These are phyloP conservation scores for Botrytis tulipae DNA, from an alignment of 2,329 filamentous ascomycete genomes.

Conservation along the genomic window DNA sequence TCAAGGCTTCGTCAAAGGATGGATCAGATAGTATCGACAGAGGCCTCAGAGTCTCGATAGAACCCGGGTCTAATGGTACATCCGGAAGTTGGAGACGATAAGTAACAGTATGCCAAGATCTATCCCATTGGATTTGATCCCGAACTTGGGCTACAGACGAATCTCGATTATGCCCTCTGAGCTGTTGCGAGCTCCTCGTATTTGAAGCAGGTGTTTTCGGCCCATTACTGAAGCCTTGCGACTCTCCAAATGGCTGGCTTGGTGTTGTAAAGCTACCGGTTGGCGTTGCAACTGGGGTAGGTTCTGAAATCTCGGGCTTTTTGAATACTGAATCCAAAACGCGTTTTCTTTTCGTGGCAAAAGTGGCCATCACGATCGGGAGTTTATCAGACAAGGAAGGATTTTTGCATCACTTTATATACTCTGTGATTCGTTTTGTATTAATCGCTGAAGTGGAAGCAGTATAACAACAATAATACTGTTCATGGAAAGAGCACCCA, in stretches of 20 bases:
- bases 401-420: background rate
- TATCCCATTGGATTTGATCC: slow-evolving; percentile 56
- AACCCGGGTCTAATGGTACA: slow-evolving; percentile 47
- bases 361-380: slow-evolving; percentile 11
- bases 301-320: slow-evolving; percentile 32
- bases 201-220: slow-evolving; percentile 8
- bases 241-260: slow-evolving; percentile 33
- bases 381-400: background rate
- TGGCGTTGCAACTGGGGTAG: slow-evolving; percentile 35
- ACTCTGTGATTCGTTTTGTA: background rate
- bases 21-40: slow-evolving; percentile 36
- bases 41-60: slow-evolving; percentile 26
- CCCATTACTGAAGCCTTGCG: slow-evolving; percentile 14
- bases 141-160: slow-evolving; percentile 25
- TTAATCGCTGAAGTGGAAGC: background rate
- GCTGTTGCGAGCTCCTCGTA: slow-evolving; percentile 1
- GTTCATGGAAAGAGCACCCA: slow-evolving; percentile 3
- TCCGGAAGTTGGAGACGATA: slow-evolving; percentile 55
- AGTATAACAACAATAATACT: background rate
- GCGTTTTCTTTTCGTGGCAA: slow-evolving; percentile 30
- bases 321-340: slow-evolving; percentile 39
- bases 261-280: slow-evolving; percentile 29
- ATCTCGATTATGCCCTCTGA: background rate
- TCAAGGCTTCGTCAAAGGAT: slow-evolving; percentile 51
- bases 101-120: slow-evolving; percentile 62